Evolutionary conservation across 257 asterid genomes (phyloP), one percentile per base, ranked within the genome.

Genomic region (Avicennia marina): DNA sequence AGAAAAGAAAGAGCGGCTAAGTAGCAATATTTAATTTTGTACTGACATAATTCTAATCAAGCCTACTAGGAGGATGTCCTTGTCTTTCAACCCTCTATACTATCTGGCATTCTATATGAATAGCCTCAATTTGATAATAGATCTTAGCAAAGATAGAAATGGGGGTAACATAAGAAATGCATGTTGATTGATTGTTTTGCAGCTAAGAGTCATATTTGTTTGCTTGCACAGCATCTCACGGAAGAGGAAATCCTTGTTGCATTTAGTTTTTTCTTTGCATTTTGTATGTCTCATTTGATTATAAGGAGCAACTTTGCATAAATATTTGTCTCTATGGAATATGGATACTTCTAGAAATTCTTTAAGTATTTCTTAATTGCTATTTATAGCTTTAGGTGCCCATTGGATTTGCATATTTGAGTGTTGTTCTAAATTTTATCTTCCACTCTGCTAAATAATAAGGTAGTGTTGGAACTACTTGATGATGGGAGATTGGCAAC

Each of bases 381-480:
- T 21, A 47, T 21, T 13, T 29, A 2, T 7, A 3, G 7, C 2
- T 6, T 15, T 15, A 44, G 51, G 51, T 24, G 55, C 15, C 41
- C 58, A 21, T 4, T 49, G 20, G 15, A 15, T 25, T 54, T 21
- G 21, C 38, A 16, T 52, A 57, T 46, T n/a, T 16, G 19, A 40
- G 5, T 42, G 13, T 17, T 38, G 41, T 42, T 62, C 22, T 27
- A 51, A 38, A 60, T 32, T 54, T 69, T 17, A 57, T 65, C 58
- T 65, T 61, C 64, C 24, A 26, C 18, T 34, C 32, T 71, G 59
- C 21, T 53, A 60, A 58, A 55, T 52, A 19, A 60, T 67, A 67
- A 90, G 98, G 74, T 87, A 51, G 98, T 84, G 15, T 52, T 88
- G 86, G 98, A 88, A 80, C 82, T 91, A 41, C 83, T 72, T 53